phyloP scores from a whole-genome alignment of 257 asterid genomes.

The Fraxinus anomala region DNA sequence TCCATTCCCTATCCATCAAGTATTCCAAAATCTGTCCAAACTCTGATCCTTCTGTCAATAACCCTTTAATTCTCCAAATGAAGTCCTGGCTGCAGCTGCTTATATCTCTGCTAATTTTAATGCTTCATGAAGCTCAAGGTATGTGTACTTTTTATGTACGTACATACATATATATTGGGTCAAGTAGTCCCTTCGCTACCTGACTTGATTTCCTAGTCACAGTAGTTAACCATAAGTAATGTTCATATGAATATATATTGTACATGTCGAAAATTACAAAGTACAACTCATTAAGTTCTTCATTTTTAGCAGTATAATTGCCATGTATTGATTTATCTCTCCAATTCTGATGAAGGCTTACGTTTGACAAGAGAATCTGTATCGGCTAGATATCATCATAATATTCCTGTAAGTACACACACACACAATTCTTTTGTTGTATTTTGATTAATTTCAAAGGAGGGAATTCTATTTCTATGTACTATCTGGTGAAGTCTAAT shows the following conservation, averaged over 20 bases:
- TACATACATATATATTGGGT: not conserved
- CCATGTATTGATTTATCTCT: not conserved
- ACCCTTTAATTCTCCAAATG: conserved; percentile 36
- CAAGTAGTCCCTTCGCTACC: too few species aligned
- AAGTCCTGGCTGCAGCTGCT: conserved; percentile 32
- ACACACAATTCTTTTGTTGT: not conserved
- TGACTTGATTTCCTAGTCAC: too few species aligned
- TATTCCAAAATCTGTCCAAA: conserved; percentile 13
- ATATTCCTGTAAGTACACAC: conserved; percentile 38
- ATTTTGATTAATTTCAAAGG: not conserved
- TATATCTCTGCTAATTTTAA: conserved; percentile 41
- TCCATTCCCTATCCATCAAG: conserved; percentile 15
- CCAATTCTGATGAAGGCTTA: conserved; percentile 37
- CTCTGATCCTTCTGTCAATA: conserved; percentile 11
- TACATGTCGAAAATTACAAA: too few species aligned
- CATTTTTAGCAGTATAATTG: not conserved
- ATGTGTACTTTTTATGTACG: not conserved
- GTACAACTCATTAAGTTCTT: too few species aligned
- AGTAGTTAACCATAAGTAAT: too few species aligned
- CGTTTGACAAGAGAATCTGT: conserved; percentile 36
- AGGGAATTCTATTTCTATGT: too few species aligned
- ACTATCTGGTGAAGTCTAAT: too few species aligned
- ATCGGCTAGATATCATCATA: conserved; percentile 20
- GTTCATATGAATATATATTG: too few species aligned
- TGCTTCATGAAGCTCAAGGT: conserved; percentile 55